phyloP scores from a whole-genome alignment of 2,329 filamentous ascomycete genomes.

The Microdochium bolleyi region DNA sequence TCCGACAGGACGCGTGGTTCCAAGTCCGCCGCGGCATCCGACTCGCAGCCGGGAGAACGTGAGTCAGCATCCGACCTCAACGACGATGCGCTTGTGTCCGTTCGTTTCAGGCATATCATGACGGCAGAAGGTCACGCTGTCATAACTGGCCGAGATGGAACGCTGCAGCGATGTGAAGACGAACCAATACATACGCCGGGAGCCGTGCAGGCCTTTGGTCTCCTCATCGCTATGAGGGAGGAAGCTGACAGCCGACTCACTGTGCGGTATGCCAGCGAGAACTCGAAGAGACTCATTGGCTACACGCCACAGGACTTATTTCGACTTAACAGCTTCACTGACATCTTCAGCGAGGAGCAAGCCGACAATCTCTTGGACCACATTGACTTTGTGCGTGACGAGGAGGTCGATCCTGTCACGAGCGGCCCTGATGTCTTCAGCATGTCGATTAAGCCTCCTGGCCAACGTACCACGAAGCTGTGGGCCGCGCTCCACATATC shows the following conservation, averaged over 20 bases:
- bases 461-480: constrained; percentile 53
- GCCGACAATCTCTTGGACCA: constrained; percentile 78
- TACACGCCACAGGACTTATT: constrained; percentile 74
- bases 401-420: constrained; percentile 63
- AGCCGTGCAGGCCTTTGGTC: constrained; percentile 72
- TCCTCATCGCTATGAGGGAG: constrained; percentile 67
- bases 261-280: constrained; percentile 74
- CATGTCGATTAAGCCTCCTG: constrained; percentile 57
- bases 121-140: constrained; percentile 75
- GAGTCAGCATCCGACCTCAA: constrained; percentile 3
- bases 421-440: constrained; percentile 86
- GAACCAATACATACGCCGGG: constrained; percentile 86
- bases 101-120: constrained; percentile 70
- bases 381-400: constrained; percentile 79
- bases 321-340: constrained; percentile 65
- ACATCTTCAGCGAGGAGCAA: constrained; percentile 77
- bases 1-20: constrained; percentile 12
- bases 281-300: constrained; percentile 66
- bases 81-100: constrained; percentile 48
- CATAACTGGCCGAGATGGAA: constrained; percentile 70
- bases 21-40: neutral
- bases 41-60: neutral
- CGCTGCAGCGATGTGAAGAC: constrained; percentile 76
- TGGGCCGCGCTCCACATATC: constrained; percentile 86
- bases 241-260: constrained; percentile 58